A percentile compares a stretch with the other conserved stretches of the same genome.
Evolutionary conservation across 2,329 filamentous ascomycete species (phyloP).

Genomic region (Aspergillus unguis): DNA sequence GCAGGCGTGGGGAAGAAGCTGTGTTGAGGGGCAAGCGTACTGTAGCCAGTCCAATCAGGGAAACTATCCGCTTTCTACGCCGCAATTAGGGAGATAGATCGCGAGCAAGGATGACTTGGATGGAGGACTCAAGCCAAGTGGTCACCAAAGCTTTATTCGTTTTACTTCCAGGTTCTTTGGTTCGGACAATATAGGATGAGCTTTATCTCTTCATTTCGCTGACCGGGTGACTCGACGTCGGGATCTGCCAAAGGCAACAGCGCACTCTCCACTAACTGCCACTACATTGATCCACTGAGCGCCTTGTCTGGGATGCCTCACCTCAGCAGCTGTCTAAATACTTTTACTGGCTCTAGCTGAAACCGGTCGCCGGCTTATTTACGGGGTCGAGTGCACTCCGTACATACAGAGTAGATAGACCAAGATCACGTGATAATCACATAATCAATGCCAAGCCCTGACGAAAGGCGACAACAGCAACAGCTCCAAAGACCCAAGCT

Average conservation of each 20-base stretch:
- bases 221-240: not conserved
- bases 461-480: conserved; percentile 18
- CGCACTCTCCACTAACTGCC: not conserved
- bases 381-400: too few relatives aligned
- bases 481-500: conserved; percentile 20
- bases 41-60: conserved; percentile 1
- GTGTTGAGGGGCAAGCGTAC: conserved; percentile 1
- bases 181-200: conserved; percentile 2
- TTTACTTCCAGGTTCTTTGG: not conserved
- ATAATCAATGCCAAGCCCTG: conserved; percentile 17
- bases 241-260: not conserved
- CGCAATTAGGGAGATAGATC: not conserved
- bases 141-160: conserved; percentile 1
- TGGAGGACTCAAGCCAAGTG: not conserved
- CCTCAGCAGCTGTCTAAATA: not conserved
- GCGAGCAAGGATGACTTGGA: not conserved
- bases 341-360: too few relatives aligned
- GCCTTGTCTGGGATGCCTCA: not conserved
- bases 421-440: conserved; percentile 5
- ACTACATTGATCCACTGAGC: not conserved
- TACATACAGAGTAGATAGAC: not conserved
- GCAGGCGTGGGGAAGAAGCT: conserved; percentile 9
- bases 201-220: not conserved
- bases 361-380: not conserved
- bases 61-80: not conserved